Conservation (phyloP, 1,139 yeast genomes). For the Kurtzmaniella quercitrusa region DNA sequence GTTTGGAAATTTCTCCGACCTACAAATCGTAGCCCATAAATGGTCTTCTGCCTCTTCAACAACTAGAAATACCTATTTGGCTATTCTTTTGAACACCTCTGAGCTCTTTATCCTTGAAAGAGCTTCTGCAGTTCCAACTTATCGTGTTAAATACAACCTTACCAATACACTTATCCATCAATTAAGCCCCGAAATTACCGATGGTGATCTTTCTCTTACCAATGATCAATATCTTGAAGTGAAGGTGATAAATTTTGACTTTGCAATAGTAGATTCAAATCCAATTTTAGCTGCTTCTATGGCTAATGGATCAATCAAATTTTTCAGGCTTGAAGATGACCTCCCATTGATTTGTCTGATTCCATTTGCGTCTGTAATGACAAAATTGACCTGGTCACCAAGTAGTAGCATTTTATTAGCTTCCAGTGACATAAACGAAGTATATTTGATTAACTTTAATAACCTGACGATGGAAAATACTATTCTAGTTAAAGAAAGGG, state of each 20-base stretch:
- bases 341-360: not conserved
- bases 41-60: conserved; percentile 27
- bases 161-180: conserved; percentile 24
- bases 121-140: conserved; percentile 18
- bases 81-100: conserved; percentile 35
- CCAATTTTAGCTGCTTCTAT: not conserved
- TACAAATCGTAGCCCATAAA: conserved; percentile 31
- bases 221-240: conserved; percentile 19
- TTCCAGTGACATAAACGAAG: not conserved
- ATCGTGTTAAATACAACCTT: conserved; percentile 21
- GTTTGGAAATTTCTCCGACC: conserved; percentile 28
- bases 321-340: not conserved
- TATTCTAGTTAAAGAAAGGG: not conserved
- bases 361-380: not conserved
- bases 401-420: not conserved
- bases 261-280: conserved; percentile 8
- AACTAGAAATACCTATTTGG: conserved; percentile 28
- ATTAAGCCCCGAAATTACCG: conserved; percentile 9
- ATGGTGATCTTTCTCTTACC: conserved; percentile 6
- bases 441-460: not conserved
- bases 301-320: not conserved
- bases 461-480: not conserved
- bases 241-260: conserved; percentile 26
- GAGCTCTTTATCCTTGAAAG: conserved; percentile 33
- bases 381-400: not conserved